Evolutionary conservation across 495 filamentous ascomycete species (phyloP).

Genomic region (Mytilinidion resinicola): DNA sequence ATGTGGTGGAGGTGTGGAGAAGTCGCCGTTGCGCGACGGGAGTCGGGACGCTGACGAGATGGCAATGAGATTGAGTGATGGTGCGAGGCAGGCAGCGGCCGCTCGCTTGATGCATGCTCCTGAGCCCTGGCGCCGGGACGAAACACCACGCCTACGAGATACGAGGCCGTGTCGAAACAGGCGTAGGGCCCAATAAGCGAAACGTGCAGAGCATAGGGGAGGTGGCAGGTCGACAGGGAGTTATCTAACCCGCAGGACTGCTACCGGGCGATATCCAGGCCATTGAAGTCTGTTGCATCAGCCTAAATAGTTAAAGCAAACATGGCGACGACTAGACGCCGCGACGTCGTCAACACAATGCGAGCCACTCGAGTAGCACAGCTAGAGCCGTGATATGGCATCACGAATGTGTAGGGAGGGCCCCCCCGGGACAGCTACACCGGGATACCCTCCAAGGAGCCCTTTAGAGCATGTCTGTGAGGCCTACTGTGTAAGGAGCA

Average conservation of each 20-base stretch:
- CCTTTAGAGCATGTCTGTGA: too few relatives aligned
- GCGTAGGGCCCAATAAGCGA: not conserved
- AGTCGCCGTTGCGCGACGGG: too few relatives aligned
- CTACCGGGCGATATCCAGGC: not conserved
- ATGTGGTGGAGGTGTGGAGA: not conserved
- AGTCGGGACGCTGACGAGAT: too few relatives aligned
- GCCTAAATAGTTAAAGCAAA: slow-evolving; percentile 27
- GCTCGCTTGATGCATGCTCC: too few relatives aligned
- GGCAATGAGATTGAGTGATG: too few relatives aligned
- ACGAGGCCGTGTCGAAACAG: not conserved
- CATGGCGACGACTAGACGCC: slow-evolving; percentile 14
- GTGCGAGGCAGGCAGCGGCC: too few relatives aligned
- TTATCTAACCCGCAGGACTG: not conserved
- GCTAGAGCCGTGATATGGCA: slow-evolving; percentile 15
- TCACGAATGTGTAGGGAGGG: slow-evolving; percentile 7
- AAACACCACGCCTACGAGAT: too few relatives aligned
- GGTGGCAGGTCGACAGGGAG: not conserved
- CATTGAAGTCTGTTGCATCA: slow-evolving; percentile 4
- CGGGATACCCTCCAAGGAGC: too few relatives aligned
- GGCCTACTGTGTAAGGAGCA: too few relatives aligned
- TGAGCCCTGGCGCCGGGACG: too few relatives aligned
- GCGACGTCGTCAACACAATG: slow-evolving; percentile 5
- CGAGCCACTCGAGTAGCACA: slow-evolving; percentile 4
- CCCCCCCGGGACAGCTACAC: too few relatives aligned
- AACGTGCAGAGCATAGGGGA: not conserved